phyloP scores from a whole-genome alignment of 106 monocot genomes.

The Allium cepa region DNA sequence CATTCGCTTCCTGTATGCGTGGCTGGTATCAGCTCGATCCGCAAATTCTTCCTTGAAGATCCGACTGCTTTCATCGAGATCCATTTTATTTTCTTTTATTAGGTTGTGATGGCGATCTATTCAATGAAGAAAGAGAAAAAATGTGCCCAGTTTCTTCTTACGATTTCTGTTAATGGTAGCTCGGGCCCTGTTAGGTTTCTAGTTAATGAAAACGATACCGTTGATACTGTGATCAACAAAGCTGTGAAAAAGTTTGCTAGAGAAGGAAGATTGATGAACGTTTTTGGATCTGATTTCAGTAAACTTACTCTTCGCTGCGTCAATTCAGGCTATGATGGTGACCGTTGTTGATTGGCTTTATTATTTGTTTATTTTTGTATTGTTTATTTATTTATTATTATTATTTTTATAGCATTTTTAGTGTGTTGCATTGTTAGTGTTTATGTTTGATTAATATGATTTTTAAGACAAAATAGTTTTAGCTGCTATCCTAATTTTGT shows the following conservation, averaged over 20 bases:
- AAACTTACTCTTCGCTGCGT: conserved; percentile 52
- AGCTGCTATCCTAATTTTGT: not conserved
- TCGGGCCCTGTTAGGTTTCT: conserved; percentile 66
- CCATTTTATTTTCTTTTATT: not conserved
- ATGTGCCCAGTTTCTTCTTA: conserved; percentile 29
- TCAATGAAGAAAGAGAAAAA: conserved; percentile 6
- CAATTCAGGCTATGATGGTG: conserved; percentile 48
- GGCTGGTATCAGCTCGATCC: conserved; percentile 50
- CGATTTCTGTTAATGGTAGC: conserved; percentile 63
- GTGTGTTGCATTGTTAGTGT: not conserved
- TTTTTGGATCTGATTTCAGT: conserved; percentile 50
- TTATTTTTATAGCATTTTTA: not conserved
- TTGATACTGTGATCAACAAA: conserved; percentile 35
- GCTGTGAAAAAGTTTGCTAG: conserved; percentile 50
- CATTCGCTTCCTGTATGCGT: conserved; percentile 43
- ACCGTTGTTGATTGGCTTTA: not conserved
- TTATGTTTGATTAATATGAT: not conserved
- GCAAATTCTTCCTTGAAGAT: conserved; percentile 32
- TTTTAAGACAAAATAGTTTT: too few species aligned
- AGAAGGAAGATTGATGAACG: conserved; percentile 52
- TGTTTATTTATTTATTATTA: not conserved
- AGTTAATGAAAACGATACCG: conserved; percentile 47
- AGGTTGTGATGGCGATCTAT: conserved; percentile 1
- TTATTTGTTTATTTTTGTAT: not conserved
- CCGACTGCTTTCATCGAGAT: not conserved